Base-by-base conservation (phyloP, 2,329 filamentous ascomycete genomes). In the Tympanopsis confertula region DNA sequence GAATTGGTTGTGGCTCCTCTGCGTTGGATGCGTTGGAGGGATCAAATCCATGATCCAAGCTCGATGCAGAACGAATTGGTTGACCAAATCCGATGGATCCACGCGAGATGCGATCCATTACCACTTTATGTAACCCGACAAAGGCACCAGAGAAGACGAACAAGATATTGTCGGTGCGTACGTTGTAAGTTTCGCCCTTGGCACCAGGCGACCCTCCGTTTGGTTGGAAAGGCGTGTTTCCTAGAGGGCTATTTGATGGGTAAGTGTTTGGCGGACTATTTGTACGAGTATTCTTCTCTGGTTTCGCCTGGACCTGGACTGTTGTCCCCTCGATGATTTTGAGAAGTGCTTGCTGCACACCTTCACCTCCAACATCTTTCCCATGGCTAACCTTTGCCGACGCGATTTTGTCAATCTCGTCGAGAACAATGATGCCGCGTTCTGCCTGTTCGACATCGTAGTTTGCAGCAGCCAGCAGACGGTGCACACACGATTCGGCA, bases 311-410 rank as follows among this genome's bases (percentile, higher is more conserved):
- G 18, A 82, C 68, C 46, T 82, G 76, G 2, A 82, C 55, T 2
- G 76, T 82, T 3, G 78, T 82, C 13, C 78, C 78, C 55, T 82
- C 78, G 37, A 82, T 77, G 38, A 82, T 80, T 52, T 82, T 82
- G 32, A 82, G 59, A 19, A 82, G 59, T 13, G 78, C 76, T 55
- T 82, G 78, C 49, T 82, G 78, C 1, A 82, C 78, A 35, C 78
- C 78, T 57, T 82, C 77, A 5, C 78, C 78, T 32, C 76, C 74
- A 4, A 82, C 77, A 48, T 82, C 78, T 49, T 81, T 82, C 13
- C 75, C 77, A 43, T 80, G 72, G 41, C 68, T 71, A 37, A 78
- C 69, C 51, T 75, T 79, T 5, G 74, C 71, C 0, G 74, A 75
- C 10, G 78, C 76, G 35, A 82, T 78, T 53, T 82, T 82, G 56